Evolutionary conservation across 2,329 filamentous ascomycete species (phyloP), one percentile per base, ranked within the genome.

Genomic region (Aspergillus alliaceus): DNA sequence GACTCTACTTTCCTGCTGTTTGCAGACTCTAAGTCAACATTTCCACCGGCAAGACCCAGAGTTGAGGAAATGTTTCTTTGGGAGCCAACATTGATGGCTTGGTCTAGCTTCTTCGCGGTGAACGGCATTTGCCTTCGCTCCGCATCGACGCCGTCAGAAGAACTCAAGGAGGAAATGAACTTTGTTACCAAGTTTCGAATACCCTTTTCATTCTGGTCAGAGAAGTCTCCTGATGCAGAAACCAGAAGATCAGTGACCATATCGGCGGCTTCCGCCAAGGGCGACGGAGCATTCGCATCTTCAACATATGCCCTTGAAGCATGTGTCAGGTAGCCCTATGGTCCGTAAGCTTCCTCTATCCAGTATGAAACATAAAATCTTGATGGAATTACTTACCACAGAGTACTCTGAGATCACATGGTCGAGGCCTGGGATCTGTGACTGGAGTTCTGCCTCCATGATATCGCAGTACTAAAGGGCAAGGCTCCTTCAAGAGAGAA

Each of bases 61-160:
- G 95, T 99, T 6, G 95, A 96, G 31, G 95, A 99, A 79, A 99
- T 93, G 77, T 96, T 97, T 64, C 91, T 86, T 78, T 96, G 91
- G 25, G 93, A 88, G 73, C 91, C 91, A 69, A 99, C 93, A 77
- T 97, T 91, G 75, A 97, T 91, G 59, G 93, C 90, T 76, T 98
- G 93, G 69, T 98, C 95, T 20, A 99, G 86, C 68, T 91, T 90
- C 76, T 83, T 91, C 58, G 93, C 90, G 7, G 86, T 85, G 20
- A 91, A 89, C 9, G 90, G 90, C 66, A 88, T 85, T 70, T 88
- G 86, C 62, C 83, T 80, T 52, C 83, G 82, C 74, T 91, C 85
- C 49, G 86, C 83, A 75, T 88, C 82, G 50, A 80, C 71, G 56
- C 87, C 90, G 78, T 91, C 89, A 57, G 86, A 85, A 60, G 87